Conservation (phyloP, 306 rosid genomes). For the Fagus sylvatica region DNA sequence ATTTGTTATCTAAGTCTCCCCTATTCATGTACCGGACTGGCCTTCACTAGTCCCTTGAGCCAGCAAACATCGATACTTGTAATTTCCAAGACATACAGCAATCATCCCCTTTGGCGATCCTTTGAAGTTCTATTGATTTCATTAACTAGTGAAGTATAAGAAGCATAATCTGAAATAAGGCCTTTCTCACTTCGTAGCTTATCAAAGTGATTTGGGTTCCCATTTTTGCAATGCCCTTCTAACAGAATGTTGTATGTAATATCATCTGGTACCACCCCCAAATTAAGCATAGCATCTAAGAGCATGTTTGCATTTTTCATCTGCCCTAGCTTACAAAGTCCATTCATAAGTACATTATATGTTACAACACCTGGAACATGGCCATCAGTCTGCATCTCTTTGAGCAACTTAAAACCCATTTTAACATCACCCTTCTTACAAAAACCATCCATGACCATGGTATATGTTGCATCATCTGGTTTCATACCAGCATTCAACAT, state of each 20-base stretch:
- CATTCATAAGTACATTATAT: constrained; percentile 87
- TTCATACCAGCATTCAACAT: constrained; percentile 65
- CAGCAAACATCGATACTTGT: no score
- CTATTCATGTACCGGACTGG: no score
- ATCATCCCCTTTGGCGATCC: constrained; percentile 50
- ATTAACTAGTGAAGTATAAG: constrained; percentile 58
- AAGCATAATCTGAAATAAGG: constrained; percentile 66
- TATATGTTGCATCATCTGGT: constrained; percentile 69
- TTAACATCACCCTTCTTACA: constrained; percentile 75
- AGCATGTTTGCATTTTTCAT: constrained; percentile 86
- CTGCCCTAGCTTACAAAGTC: constrained; percentile 86
- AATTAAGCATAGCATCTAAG: constrained; percentile 76
- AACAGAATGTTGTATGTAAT: constrained; percentile 74
- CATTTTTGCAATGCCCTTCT: constrained; percentile 78
- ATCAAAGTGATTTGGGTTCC: constrained; percentile 41
- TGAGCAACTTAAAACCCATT: constrained; percentile 68
- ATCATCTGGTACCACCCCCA: constrained; percentile 80
- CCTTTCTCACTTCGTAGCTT: constrained; percentile 60
- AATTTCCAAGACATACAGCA: constrained; percentile 8
- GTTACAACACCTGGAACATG: constrained; percentile 64
- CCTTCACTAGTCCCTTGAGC: no score
- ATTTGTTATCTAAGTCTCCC: no score
- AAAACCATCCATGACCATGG: constrained; percentile 71
- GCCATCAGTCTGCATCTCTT: constrained; percentile 68
- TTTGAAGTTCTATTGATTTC: constrained; percentile 43